phyloP scores from a whole-genome alignment of 768 basidiomycete species.

The Suillus plorans region DNA sequence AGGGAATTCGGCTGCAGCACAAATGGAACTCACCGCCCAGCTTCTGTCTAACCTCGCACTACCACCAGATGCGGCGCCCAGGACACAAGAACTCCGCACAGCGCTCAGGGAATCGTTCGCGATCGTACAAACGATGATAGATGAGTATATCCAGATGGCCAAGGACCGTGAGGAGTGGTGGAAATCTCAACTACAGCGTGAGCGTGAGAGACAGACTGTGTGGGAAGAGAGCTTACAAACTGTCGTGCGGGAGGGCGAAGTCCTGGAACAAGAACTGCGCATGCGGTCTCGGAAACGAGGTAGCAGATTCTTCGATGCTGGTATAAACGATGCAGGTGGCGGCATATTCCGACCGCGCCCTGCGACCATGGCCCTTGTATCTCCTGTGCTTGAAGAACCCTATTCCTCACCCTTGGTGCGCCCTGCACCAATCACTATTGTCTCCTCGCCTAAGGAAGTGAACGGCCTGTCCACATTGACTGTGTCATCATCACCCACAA shows the following conservation, averaged over 20 bases:
- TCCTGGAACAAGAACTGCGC: constrained; percentile 76
- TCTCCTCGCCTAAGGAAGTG: constrained; percentile 9
- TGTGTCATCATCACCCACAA: constrained; percentile 1
- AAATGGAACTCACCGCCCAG: constrained; percentile 74
- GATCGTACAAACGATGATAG: constrained; percentile 57
- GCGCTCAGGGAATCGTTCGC: constrained; percentile 62
- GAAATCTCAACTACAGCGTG: constrained; percentile 59
- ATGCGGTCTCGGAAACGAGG: constrained; percentile 56
- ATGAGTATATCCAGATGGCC: constrained; percentile 68
- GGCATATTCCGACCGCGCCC: constrained; percentile 22
- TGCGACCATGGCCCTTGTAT: constrained; percentile 15
- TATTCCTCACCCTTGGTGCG: constrained; percentile 21
- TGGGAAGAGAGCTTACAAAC: constrained; percentile 92
- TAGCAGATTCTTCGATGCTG: constrained; percentile 52
- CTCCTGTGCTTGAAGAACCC: constrained; percentile 18
- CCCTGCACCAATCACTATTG: constrained; percentile 12
- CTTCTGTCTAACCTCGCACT: constrained; percentile 52
- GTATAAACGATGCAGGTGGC: constrained; percentile 21
- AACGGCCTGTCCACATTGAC: constrained; percentile 9
- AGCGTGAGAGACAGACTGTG: constrained; percentile 59
- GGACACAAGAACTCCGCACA: constrained; percentile 36
- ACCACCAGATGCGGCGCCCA: constrained; percentile 28
- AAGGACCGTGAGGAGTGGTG: constrained; percentile 84
- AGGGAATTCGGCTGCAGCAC: constrained; percentile 67
- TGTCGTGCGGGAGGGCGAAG: constrained; percentile 84